Percentiles rank a stretch among this genome's conserved stretches.
Evolutionary conservation across 164 flowering plant species (phyloP).

Genomic region (Annona cherimola): DNA sequence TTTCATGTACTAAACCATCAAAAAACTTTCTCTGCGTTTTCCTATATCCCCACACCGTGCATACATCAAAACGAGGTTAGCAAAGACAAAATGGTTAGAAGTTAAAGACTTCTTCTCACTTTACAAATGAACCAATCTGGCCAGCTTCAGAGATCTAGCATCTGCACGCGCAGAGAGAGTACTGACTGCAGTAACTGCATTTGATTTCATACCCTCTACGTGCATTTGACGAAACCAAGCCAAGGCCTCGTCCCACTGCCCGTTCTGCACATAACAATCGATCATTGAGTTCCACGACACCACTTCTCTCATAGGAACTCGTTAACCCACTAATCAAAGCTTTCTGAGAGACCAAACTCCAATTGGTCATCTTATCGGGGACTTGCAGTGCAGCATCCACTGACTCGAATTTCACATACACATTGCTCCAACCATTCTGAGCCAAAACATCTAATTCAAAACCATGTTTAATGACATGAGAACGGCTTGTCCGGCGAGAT

Average conservation of each 20-base stretch:
- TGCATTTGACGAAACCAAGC: constrained; percentile 41
- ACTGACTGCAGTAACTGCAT: constrained; percentile 34
- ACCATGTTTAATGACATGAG: constrained; percentile 17
- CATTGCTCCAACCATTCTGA: constrained; percentile 21
- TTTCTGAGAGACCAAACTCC: constrained; percentile 41
- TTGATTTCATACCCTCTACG: constrained; percentile 24
- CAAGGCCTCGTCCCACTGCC: constrained; percentile 35
- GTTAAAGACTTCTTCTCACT: constrained; percentile 21
- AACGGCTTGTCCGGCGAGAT: constrained; percentile 52
- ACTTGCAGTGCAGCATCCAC: constrained; percentile 20
- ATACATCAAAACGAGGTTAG: constrained; percentile 47
- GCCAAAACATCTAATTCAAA: constrained; percentile 21
- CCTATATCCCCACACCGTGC: constrained; percentile 42
- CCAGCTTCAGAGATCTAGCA: constrained; percentile 40
- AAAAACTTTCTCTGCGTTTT: constrained; percentile 39
- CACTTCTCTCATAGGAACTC: constrained; percentile 12
- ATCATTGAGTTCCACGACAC: constrained; percentile 35
- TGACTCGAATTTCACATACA: constrained; percentile 24
- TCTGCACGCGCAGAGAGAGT: constrained; percentile 52
- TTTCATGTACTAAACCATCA: constrained; percentile 1
- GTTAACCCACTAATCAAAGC: constrained; percentile 23
- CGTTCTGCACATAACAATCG: constrained; percentile 41
- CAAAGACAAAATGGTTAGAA: constrained; percentile 31
- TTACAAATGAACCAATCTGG: constrained; percentile 40
- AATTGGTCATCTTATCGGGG: constrained; percentile 32